Base-by-base conservation (phyloP, 2,329 filamentous ascomycete species). In the Arthrobotrys pseudoclavata region DNA sequence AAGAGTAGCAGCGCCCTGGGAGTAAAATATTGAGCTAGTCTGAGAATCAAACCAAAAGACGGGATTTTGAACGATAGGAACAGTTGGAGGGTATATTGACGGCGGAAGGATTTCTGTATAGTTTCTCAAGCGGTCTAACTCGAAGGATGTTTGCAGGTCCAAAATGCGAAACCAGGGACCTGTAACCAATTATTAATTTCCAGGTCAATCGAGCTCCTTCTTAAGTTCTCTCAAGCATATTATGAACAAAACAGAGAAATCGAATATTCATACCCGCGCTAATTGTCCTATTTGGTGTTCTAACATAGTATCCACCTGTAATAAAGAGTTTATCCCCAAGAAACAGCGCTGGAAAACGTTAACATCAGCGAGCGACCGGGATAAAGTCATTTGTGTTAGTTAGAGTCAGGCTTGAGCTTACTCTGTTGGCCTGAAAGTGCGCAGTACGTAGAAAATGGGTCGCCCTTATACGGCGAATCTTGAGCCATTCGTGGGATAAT, bases 81-180 rank as follows among this genome's bases (percentile, higher is more conserved):
- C 52, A 3, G 40, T 67, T 7, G 69, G 69, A 12, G 69, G 69
- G 26, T 74, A 74, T 15, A 74, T 52, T 9, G 69, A 66, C 15
- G 61, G 61, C n/a, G 69, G 62, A 13, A 74, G 61, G 13, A 74
- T 74, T 31, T 60, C 48, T 0, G 69, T 74, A 4, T 40, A 42
- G 22, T 62, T 67, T 45, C 42, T 37, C 15, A 74, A 20, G 26
- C 50, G 13, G 22, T 61, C 42, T 1, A 74, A 52, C 24, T 53
- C 31, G 24, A 74, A 74, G 0, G 61, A 74, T 5, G 40, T 61
- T 29, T 20, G 29, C 20, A 74, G 26, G 31, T 74, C 61, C 6
- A 74, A n/a, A 37, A 74, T 67, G 18, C 69, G 69, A 67, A 74
- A 67, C 69, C 69, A 74, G 22, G 69, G 69, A 6, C 69, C 69